These are phyloP conservation scores for Penicillium sp. DNA, from an alignment of 2,329 filamentous ascomycete species.

Conservation along the genomic window DNA sequence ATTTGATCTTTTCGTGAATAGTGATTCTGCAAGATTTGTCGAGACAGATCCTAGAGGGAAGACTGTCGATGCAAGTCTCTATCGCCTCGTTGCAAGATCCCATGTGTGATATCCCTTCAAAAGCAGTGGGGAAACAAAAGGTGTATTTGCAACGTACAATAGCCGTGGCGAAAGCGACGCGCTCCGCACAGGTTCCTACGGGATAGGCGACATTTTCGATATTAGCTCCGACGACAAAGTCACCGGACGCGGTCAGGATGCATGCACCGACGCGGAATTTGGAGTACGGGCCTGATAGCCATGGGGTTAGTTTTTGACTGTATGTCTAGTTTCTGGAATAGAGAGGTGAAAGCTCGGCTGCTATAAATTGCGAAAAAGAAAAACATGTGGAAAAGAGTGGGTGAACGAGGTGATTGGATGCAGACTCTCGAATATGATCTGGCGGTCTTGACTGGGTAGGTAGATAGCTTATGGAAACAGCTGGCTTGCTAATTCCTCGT, in stretches of 20 bases:
- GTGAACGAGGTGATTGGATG: neutral
- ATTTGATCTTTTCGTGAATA: too few species aligned
- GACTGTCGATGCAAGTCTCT: too few species aligned
- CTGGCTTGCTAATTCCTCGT: too few species aligned
- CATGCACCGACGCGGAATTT: slow-evolving; percentile 84
- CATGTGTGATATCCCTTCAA: too few species aligned
- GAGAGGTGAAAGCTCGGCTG: too few species aligned
- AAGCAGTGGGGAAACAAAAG: too few species aligned
- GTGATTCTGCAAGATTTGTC: too few species aligned
- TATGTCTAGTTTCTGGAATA: too few species aligned
- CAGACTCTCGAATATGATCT: too few species aligned
- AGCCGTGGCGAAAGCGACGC: slow-evolving; percentile 78
- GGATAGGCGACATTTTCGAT: slow-evolving; percentile 92
- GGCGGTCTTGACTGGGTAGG: neutral
- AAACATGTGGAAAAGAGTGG: neutral
- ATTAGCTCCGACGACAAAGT: slow-evolving; percentile 69
- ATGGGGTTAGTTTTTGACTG: neutral
- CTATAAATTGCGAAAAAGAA: too few species aligned
- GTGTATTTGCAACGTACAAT: slow-evolving; percentile 42
- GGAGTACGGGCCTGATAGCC: slow-evolving; percentile 65
- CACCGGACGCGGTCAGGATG: slow-evolving; percentile 56
- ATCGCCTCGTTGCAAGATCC: too few species aligned
- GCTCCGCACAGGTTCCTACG: slow-evolving; percentile 91
- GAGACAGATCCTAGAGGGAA: too few species aligned
- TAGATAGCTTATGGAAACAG: neutral